Percentiles rank a stretch among this genome's conserved stretches.
Conservation (phyloP, 2,329 filamentous ascomycete genomes). For the Drechslerella stenobrocha region DNA sequence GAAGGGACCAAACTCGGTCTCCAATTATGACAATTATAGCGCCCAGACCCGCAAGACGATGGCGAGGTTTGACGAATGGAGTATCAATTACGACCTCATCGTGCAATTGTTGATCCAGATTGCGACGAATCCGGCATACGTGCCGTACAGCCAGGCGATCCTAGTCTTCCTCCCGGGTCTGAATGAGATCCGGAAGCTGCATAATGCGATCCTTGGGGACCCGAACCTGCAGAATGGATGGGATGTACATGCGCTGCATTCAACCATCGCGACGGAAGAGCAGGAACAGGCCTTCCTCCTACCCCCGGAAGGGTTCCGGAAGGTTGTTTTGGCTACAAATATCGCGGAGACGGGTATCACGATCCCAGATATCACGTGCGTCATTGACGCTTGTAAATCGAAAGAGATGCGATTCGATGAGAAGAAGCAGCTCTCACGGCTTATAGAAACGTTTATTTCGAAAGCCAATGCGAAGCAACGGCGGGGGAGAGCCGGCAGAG, state of each 20-base stretch:
- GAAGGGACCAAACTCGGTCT: constrained; percentile 60
- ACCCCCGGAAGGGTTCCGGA: constrained; percentile 77
- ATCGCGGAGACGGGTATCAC: constrained; percentile 99
- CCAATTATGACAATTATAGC: constrained; percentile 72
- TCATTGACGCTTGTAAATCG: constrained; percentile 95
- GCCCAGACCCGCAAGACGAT: constrained; percentile 73
- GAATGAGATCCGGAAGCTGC: constrained; percentile 84
- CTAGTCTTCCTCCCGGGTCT: constrained; percentile 95
- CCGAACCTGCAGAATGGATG: constrained; percentile 72
- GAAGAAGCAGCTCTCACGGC: constrained; percentile 80
- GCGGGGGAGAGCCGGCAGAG: constrained; percentile 88
- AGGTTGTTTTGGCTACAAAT: constrained; percentile 95
- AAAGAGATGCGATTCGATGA: constrained; percentile 98
- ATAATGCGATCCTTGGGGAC: constrained; percentile 79
- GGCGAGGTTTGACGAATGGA: constrained; percentile 81
- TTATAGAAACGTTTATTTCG: constrained; percentile 94
- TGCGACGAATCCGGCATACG: constrained; percentile 68
- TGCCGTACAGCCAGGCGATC: constrained; percentile 80
- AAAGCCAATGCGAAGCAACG: constrained; percentile 94
- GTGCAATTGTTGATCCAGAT: constrained; percentile 76
- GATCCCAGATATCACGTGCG: constrained; percentile 95
- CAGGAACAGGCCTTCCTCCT: constrained; percentile 90
- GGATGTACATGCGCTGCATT: constrained; percentile 88
- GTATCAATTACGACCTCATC: constrained; percentile 85
- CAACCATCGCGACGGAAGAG: constrained; percentile 91